Percentiles rank a stretch among this genome's conserved stretches.
Conservation (phyloP, 148 eudicot genomes). For the Bassia scoparia region DNA sequence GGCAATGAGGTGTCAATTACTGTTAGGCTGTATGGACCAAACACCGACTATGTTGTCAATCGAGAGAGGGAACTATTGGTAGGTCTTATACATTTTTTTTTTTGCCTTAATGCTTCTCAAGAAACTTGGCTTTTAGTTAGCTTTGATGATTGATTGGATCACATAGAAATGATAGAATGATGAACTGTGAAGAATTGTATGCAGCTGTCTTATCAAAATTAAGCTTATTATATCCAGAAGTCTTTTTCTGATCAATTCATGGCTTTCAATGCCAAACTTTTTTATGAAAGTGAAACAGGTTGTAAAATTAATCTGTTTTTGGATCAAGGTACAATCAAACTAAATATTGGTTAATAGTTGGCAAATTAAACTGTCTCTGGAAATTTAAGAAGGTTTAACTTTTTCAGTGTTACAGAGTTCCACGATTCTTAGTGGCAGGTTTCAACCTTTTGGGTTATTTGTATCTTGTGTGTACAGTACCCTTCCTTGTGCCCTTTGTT, state of each 20-base stretch:
- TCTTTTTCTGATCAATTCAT: background rate
- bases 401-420: background rate
- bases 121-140: background rate
- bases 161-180: background rate
- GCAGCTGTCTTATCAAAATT: background rate
- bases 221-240: background rate
- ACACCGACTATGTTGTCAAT: slow-evolving; percentile 87
- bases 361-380: background rate
- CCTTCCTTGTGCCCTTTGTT: background rate
- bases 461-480: background rate
- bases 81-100: slow-evolving; percentile 8
- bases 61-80: slow-evolving; percentile 88
- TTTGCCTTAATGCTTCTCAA: background rate
- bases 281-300: background rate
- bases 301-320: background rate
- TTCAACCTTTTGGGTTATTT: background rate
- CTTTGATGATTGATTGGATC: background rate
- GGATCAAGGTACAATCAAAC: background rate
- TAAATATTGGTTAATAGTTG: background rate
- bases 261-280: background rate
- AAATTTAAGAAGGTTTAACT: background rate
- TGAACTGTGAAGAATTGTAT: background rate
- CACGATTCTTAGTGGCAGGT: background rate
- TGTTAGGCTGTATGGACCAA: slow-evolving; percentile 90
- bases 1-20: slow-evolving; percentile 48